Conservation (phyloP, 768 basidiomycete genomes). For the Cantharellus cinnabarinus region DNA sequence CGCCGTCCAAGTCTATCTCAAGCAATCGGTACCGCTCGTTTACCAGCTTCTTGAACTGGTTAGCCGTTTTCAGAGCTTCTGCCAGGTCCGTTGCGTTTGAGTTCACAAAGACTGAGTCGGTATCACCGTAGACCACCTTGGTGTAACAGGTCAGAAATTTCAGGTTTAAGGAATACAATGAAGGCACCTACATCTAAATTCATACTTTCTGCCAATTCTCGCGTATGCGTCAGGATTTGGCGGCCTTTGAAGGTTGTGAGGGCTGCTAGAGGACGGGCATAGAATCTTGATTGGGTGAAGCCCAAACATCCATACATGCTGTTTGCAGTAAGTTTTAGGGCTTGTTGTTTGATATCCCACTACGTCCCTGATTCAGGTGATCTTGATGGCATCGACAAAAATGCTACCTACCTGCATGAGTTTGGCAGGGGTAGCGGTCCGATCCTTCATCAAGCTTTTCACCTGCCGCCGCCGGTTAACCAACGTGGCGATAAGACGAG, state of each 20-base stretch:
- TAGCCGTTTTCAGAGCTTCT: conserved; percentile 80
- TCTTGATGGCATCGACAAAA: not conserved
- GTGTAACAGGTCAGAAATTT: not conserved
- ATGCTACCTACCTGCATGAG: conserved; percentile 46
- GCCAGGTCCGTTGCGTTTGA: conserved; percentile 77
- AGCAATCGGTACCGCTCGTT: conserved; percentile 90
- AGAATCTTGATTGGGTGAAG: conserved; percentile 92
- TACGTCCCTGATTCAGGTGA: conserved; percentile 16
- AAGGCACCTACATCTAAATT: conserved; percentile 57
- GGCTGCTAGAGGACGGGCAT: conserved; percentile 89
- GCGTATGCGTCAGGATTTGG: conserved; percentile 85
- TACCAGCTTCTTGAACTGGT: conserved; percentile 84
- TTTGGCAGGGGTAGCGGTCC: conserved; percentile 40
- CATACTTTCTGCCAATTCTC: conserved; percentile 78
- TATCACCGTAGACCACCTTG: conserved; percentile 96
- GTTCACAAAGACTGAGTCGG: conserved; percentile 97
- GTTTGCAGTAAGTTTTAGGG: conserved; percentile 93
- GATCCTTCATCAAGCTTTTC: conserved; percentile 89
- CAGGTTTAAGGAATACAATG: not conserved
- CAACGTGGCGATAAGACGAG: conserved; percentile 89
- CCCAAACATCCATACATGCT: conserved; percentile 99
- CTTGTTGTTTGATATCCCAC: conserved; percentile 96
- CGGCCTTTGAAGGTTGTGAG: conserved; percentile 95
- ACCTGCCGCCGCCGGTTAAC: conserved; percentile 79
- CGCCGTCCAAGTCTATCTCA: conserved; percentile 88